A percentile compares a stretch with the other conserved stretches of the same genome.
Conservation (phyloP, 2,329 filamentous ascomycete genomes). For the Xylariaceae sp. region DNA sequence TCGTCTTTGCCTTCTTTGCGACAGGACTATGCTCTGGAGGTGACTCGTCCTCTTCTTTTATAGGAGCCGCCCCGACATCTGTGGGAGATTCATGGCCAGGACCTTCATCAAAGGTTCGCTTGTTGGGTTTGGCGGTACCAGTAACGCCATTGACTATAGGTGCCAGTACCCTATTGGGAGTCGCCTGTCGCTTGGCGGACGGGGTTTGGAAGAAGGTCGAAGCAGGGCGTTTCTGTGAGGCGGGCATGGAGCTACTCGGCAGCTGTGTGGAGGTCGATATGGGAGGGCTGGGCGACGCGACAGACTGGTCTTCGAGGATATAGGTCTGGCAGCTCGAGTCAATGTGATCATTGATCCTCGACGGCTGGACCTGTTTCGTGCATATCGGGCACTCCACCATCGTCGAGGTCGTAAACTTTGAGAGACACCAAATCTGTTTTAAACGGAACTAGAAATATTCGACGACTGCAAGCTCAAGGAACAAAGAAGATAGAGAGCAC, state of each 20-base stretch:
- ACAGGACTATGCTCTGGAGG: conserved; percentile 35
- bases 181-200: conserved; percentile 50
- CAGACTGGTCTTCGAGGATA: conserved; percentile 50
- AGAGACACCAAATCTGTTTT: not conserved
- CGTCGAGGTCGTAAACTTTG: conserved; percentile 5
- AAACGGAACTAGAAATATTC: not conserved
- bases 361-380: conserved; percentile 64
- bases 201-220: conserved; percentile 61
- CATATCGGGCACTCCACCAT: conserved; percentile 80
- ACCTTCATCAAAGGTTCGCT: conserved; percentile 53
- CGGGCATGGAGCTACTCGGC: conserved; percentile 30
- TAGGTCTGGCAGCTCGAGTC: conserved; percentile 75
- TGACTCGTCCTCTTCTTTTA: conserved; percentile 20
- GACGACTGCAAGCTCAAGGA: not conserved
- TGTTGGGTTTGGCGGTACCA: conserved; percentile 32
- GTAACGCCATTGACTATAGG: conserved; percentile 33
- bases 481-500: too few relatives aligned
- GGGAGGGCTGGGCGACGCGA: conserved; percentile 29
- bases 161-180: conserved; percentile 29
- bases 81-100: conserved; percentile 33
- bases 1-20: conserved; percentile 65
- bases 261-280: conserved; percentile 35
- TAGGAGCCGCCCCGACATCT: conserved; percentile 17
- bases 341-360: conserved; percentile 84
- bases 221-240: conserved; percentile 51